Percentiles rank a stretch among this genome's conserved stretches.
Conservation (phyloP, 164 flowering plant genomes). For the Annona squamosa region DNA sequence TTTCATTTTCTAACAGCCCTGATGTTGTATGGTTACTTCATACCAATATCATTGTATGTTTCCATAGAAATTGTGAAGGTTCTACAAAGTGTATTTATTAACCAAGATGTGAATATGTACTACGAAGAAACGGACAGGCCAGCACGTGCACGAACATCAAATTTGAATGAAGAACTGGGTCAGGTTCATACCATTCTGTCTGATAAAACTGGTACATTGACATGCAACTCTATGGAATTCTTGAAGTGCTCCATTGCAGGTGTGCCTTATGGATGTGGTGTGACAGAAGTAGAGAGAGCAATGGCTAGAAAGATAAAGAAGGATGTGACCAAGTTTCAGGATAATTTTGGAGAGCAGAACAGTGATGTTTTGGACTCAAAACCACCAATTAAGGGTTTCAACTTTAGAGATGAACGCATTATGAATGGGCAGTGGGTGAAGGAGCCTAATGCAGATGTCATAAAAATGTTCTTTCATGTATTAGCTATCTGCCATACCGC, state of each 20-base stretch:
- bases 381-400: slow-evolving; percentile 61
- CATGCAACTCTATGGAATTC: slow-evolving; percentile 93
- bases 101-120: slow-evolving; percentile 75
- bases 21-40: slow-evolving; percentile 78
- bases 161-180: slow-evolving; percentile 91
- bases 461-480: slow-evolving; percentile 65
- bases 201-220: slow-evolving; percentile 88
- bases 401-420: slow-evolving; percentile 71
- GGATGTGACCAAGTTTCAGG: slow-evolving; percentile 21
- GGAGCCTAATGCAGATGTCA: slow-evolving; percentile 45
- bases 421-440: slow-evolving; percentile 74
- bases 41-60: slow-evolving; percentile 81
- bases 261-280: slow-evolving; percentile 59
- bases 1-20: slow-evolving; percentile 77
- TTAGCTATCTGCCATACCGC: slow-evolving; percentile 82
- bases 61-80: slow-evolving; percentile 93
- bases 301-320: slow-evolving; percentile 34
- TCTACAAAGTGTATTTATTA: slow-evolving; percentile 71
- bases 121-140: slow-evolving; percentile 64
- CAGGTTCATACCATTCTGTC: slow-evolving; percentile 75
- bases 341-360: slow-evolving; percentile 12
- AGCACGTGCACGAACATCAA: slow-evolving; percentile 78
- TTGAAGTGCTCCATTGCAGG: slow-evolving; percentile 84
- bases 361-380: slow-evolving; percentile 11
- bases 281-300: slow-evolving; percentile 76